phyloP scores from a whole-genome alignment of 2,329 filamentous ascomycete species.

The Zasmidium angulare region DNA sequence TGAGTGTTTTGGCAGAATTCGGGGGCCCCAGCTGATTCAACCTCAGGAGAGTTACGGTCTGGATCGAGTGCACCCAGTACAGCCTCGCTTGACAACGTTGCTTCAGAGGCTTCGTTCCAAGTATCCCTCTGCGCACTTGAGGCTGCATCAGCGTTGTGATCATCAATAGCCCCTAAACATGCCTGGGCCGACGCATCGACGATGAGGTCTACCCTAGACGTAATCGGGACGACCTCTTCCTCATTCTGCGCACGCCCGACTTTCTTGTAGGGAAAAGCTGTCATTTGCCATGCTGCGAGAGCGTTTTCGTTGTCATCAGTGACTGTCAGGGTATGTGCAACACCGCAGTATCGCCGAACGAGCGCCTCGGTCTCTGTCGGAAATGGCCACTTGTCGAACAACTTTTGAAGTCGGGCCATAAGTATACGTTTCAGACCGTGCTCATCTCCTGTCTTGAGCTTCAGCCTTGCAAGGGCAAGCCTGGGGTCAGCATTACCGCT shows the following conservation, averaged over 20 bases:
- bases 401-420: background rate
- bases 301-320: background rate
- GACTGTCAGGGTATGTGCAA: background rate
- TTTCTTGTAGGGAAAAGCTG: background rate
- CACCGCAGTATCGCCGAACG: background rate
- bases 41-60: background rate
- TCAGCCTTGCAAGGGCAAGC: background rate
- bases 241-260: background rate
- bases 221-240: background rate
- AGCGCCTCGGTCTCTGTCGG: background rate
- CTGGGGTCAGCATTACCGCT: background rate
- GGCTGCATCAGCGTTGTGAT: background rate
- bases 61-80: background rate
- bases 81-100: background rate
- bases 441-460: background rate
- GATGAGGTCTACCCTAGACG: background rate
- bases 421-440: background rate
- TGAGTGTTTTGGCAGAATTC: too few species aligned
- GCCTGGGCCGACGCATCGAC: background rate
- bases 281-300: slow-evolving; percentile 1
- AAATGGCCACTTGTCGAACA: background rate
- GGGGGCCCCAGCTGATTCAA: background rate
- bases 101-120: background rate
- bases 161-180: background rate
- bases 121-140: background rate